phyloP scores from a whole-genome alignment of 345 rosid species.

The Eucalyptus cloeziana region DNA sequence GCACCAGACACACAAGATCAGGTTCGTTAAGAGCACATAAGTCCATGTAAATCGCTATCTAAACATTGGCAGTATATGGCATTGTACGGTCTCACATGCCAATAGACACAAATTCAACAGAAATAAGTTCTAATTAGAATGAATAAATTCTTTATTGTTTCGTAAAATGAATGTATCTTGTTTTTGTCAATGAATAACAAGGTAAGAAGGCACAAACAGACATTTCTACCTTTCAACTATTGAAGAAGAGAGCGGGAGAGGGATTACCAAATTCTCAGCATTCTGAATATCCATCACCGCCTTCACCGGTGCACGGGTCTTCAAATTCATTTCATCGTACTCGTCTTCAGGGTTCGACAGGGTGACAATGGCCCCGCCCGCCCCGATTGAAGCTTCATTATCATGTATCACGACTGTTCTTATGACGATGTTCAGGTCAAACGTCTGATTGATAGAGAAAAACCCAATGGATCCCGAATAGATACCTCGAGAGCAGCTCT shows the following conservation, averaged over 20 bases:
- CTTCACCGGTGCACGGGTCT: conserved; percentile 62
- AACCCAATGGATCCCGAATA: conserved; percentile 92
- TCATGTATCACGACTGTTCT: conserved; percentile 78
- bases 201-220: neutral
- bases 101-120: neutral
- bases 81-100: neutral
- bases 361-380: conserved; percentile 86
- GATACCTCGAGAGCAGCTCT: conserved; percentile 71
- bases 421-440: conserved; percentile 88
- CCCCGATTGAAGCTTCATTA: conserved; percentile 86
- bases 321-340: conserved; percentile 84
- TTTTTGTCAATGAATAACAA: neutral
- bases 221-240: neutral
- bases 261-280: neutral
- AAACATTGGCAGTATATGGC: neutral
- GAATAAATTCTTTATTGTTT: neutral
- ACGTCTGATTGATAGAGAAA: conserved; percentile 76
- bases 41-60: neutral
- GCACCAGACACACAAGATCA: neutral
- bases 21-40: neutral
- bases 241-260: neutral
- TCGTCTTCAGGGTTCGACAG: conserved; percentile 79
- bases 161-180: neutral
- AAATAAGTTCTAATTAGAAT: neutral
- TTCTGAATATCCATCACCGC: conserved; percentile 51